Evolutionary conservation across 1,139 yeast genomes (phyloP).

Genomic region (Suhomyces bribrorum): DNA sequence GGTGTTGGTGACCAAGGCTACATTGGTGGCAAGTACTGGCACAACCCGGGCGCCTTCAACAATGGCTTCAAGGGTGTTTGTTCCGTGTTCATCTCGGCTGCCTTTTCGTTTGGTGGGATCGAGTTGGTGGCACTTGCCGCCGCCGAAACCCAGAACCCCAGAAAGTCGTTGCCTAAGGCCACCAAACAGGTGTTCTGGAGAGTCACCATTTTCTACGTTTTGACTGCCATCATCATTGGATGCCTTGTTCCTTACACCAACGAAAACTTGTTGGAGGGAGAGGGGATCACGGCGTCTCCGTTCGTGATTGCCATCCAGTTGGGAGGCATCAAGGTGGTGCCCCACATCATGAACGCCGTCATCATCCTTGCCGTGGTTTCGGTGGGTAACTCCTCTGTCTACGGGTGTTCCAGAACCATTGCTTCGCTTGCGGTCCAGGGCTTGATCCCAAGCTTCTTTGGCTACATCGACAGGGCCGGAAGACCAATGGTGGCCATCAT

Average conservation of each 20-base stretch:
- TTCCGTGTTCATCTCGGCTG: conserved; percentile 25
- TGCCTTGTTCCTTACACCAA: conserved; percentile 46
- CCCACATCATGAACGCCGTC: conserved; percentile 57
- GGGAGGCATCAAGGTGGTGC: conserved; percentile 42
- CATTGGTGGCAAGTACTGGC: conserved; percentile 28
- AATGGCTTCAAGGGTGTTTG: conserved; percentile 26
- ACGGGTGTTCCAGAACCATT: conserved; percentile 56
- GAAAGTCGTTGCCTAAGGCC: conserved; percentile 25
- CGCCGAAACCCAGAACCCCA: conserved; percentile 25
- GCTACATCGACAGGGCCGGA: conserved; percentile 57
- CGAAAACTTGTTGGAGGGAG: conserved; percentile 36
- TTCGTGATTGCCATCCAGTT: conserved; percentile 43
- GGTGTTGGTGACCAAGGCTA: conserved; percentile 31
- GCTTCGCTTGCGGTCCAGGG: conserved; percentile 56
- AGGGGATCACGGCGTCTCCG: conserved; percentile 38
- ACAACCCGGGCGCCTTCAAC: conserved; percentile 25
- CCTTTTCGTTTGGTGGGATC: conserved; percentile 27
- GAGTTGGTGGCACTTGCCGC: conserved; percentile 28
- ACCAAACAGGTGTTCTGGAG: conserved; percentile 27
- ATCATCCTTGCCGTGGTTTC: conserved; percentile 52
- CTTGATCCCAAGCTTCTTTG: conserved; percentile 46
- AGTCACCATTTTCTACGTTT: conserved; percentile 25
- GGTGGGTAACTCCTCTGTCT: conserved; percentile 57
- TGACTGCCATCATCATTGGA: conserved; percentile 49
- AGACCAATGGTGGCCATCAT: conserved; percentile 56